Conservation (phyloP, 495 filamentous ascomycete genomes). For the Penicillium bovifimosum region DNA sequence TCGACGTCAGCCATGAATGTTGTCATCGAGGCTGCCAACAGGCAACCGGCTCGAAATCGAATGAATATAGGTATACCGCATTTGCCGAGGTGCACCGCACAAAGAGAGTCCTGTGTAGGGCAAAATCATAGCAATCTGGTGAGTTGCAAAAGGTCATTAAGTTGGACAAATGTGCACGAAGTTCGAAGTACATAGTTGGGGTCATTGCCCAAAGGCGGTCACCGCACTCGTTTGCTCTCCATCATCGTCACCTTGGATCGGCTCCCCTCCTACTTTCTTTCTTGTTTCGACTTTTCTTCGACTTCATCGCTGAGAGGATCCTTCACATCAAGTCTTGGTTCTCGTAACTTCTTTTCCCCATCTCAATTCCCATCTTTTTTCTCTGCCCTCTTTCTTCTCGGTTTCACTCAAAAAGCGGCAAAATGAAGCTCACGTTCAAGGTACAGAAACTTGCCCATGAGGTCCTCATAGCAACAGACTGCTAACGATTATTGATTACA, state of each 20-base stretch:
- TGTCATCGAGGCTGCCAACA: slow-evolving; percentile 2
- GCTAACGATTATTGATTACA: slow-evolving; percentile 25
- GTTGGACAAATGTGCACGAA: not conserved
- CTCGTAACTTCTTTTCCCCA: slow-evolving; percentile 8
- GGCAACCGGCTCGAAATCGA: slow-evolving; percentile 1
- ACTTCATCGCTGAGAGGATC: slow-evolving; percentile 9
- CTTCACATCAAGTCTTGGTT: slow-evolving; percentile 3
- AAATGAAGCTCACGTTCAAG: slow-evolving; percentile 85
- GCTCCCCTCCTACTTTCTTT: slow-evolving; percentile 8
- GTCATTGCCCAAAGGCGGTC: slow-evolving; percentile 3
- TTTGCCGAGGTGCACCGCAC: not conserved
- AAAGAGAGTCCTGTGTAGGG: not conserved
- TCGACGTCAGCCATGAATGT: not conserved
- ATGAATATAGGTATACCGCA: not conserved
- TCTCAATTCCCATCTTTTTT: slow-evolving; percentile 13
- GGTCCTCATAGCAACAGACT: slow-evolving; percentile 13
- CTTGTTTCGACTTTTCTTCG: slow-evolving; percentile 4
- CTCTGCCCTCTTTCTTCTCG: slow-evolving; percentile 6
- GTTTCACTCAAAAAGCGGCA: slow-evolving; percentile 28
- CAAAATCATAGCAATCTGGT: not conserved
- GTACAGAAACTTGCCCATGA: slow-evolving; percentile 35
- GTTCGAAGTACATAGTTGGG: not conserved
- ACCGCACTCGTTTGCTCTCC: slow-evolving; percentile 8
- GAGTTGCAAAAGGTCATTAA: not conserved
- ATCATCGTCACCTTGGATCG: slow-evolving; percentile 10